Evolutionary conservation across 768 basidiomycete species (phyloP).

Genomic region (Cystobasidium onofrii): DNA sequence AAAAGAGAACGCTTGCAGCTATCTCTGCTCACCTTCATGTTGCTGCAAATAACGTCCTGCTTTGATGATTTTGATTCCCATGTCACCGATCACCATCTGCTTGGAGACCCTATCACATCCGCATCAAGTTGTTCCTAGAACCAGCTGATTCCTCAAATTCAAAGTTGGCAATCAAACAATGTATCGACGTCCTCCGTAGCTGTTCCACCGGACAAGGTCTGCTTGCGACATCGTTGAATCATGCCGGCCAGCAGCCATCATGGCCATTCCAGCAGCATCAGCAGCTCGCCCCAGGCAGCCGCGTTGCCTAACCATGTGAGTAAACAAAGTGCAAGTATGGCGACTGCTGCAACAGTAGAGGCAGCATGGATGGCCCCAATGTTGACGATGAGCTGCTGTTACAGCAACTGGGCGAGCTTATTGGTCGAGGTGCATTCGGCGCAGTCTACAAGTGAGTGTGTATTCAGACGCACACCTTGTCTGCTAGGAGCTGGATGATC

Average conservation of each 20-base stretch:
- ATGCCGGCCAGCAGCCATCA: conserved; percentile 15
- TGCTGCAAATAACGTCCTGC: too few relatives aligned
- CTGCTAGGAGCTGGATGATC: background rate
- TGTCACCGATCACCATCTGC: too few relatives aligned
- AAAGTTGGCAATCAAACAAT: background rate
- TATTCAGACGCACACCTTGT: background rate
- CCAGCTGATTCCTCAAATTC: too few relatives aligned
- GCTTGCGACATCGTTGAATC: background rate
- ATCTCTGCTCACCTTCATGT: too few relatives aligned
- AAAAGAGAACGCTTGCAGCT: too few relatives aligned
- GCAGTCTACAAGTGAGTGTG: conserved; percentile 19
- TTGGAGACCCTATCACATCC: too few relatives aligned
- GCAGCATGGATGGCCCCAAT: background rate
- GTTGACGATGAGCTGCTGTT: background rate
- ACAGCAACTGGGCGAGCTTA: conserved; percentile 31
- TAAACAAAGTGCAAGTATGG: conserved; percentile 4
- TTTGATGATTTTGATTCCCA: too few relatives aligned
- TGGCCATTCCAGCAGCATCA: background rate
- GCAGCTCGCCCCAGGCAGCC: background rate
- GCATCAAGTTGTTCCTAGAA: too few relatives aligned
- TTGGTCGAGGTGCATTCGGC: conserved; percentile 33
- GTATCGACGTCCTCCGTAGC: background rate
- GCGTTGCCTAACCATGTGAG: conserved; percentile 30
- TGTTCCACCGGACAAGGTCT: background rate
- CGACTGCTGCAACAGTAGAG: background rate